Percentiles rank a stretch among this genome's conserved stretches.
Evolutionary conservation across 257 asterid genomes (phyloP).

Genomic region (Sherardia arvensis): DNA sequence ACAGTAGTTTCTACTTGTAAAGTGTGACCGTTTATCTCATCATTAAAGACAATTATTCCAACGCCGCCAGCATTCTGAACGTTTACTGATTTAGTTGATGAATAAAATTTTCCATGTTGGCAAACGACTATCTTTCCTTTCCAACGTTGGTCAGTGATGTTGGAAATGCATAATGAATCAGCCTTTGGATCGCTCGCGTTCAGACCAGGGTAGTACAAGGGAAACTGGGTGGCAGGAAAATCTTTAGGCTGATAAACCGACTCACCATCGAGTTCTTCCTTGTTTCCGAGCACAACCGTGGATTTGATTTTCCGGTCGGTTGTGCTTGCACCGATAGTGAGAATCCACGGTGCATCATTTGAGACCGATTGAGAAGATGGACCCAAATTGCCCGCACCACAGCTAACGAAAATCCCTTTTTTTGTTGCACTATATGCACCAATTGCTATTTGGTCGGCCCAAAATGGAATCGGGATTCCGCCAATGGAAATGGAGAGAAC

Average conservation of each 20-base stretch:
- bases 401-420: constrained; percentile 2
- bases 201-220: not conserved
- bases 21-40: too few species aligned
- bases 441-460: not conserved
- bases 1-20: too few species aligned
- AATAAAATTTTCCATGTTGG: too few species aligned
- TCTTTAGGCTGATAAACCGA: not conserved
- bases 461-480: not conserved
- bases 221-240: not conserved
- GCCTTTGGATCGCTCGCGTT: not conserved
- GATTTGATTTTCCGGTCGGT: not conserved
- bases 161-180: too few species aligned
- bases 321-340: constrained; percentile 2
- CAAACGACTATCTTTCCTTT: too few species aligned
- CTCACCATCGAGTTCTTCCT: not conserved
- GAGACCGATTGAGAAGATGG: not conserved
- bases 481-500: not conserved
- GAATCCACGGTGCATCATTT: constrained; percentile 4
- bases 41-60: too few species aligned
- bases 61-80: too few species aligned
- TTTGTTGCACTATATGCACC: constrained; percentile 1
- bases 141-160: too few species aligned
- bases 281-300: constrained; percentile 1
- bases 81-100: too few species aligned
- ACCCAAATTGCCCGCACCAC: not conserved